A percentile compares a stretch with the other conserved stretches of the same genome.
These are phyloP conservation scores for Polygonum maritimum DNA, from an alignment of 148 eudicot genomes.

Conservation along the genomic window DNA sequence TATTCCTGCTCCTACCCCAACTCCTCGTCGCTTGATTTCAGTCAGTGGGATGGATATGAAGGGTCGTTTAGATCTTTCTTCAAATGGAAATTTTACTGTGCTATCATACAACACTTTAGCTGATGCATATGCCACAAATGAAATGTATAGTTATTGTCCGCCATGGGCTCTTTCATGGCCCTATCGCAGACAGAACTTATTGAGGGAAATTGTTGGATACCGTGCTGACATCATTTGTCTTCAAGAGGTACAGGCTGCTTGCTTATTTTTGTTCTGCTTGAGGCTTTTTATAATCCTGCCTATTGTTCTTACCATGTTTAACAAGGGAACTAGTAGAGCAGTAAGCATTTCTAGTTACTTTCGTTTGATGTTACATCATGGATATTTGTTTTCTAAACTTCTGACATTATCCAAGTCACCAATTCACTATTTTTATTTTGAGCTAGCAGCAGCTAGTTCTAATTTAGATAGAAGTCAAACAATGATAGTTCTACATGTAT, in stretches of 20 bases:
- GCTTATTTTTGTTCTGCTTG: slow-evolving; percentile 1
- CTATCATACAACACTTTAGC: slow-evolving; percentile 92
- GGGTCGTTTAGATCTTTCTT: slow-evolving; percentile 57
- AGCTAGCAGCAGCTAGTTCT: not conserved
- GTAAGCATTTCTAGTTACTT: not conserved
- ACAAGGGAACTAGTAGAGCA: not conserved
- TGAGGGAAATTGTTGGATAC: slow-evolving; percentile 93
- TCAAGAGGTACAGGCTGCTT: slow-evolving; percentile 67
- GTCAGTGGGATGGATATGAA: slow-evolving; percentile 63
- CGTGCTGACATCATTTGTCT: slow-evolving; percentile 96
- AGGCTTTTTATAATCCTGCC: not conserved
- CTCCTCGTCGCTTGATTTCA: slow-evolving; percentile 75
- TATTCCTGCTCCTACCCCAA: slow-evolving; percentile 95
- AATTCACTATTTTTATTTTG: not conserved
- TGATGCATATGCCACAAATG: slow-evolving; percentile 70
- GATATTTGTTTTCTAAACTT: not conserved
- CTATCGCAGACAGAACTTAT: slow-evolving; percentile 86
- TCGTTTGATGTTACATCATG: not conserved
- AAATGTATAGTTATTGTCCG: slow-evolving; percentile 83
- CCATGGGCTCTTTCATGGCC: slow-evolving; percentile 99
- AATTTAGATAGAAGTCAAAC: not conserved
- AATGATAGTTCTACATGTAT: not conserved
- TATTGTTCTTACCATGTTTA: not conserved
- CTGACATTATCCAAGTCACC: not conserved
- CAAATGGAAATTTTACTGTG: slow-evolving; percentile 77